Base-by-base conservation (phyloP, 2,329 filamentous ascomycete species). In the Aspergillus arachidicola region DNA sequence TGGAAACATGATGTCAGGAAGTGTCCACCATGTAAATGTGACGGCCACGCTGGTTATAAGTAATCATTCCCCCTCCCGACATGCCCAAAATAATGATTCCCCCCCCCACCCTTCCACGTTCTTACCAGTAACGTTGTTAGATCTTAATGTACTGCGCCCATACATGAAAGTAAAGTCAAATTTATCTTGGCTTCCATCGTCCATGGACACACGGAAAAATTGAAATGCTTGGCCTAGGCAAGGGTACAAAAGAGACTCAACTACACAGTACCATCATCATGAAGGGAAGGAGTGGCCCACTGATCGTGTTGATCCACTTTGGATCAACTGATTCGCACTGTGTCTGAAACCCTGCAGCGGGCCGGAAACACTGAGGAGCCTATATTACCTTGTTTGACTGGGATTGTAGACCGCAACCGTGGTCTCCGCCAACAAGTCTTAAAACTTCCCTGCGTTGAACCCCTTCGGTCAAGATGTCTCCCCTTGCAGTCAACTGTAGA, bases 211-310 rank as follows among this genome's bases (percentile, higher is more conserved):
- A 63, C 32, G 41, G 57, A 56, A 51, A 53, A 60, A 56, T 57
- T 43, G 65, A 67, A 69, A 70, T 69, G 65, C 68, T 69, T 66
- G 67, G 66, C 66, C 43, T 38, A 67, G 59, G 66, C 61, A 69
- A 68, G 66, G 63, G 65, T 61, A 23, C 19, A 21, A 32, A 32
- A 32, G 48, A 32, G 46, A 50, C 23, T 28, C 19, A 4, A 41
- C 16, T 41, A 41, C 45, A 14, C 41, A 48, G 11, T 28, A 26
- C 26, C 46, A 50, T 30, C 21, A 28, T n/a, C 48, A 51, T 19
- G 14, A 30, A 19, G 46, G 10, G 46, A 26, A 19, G 26, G 14
- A 19, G 26, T 30, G 46, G 46, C 46, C 16, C 16, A 50, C 48
- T 51, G 7, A 34, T 51, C 28, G 26, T 50, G 23, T 19, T 19